Evolutionary conservation across 2,329 filamentous ascomycete genomes (phyloP).

Genomic region (Didymellaceae sp.): DNA sequence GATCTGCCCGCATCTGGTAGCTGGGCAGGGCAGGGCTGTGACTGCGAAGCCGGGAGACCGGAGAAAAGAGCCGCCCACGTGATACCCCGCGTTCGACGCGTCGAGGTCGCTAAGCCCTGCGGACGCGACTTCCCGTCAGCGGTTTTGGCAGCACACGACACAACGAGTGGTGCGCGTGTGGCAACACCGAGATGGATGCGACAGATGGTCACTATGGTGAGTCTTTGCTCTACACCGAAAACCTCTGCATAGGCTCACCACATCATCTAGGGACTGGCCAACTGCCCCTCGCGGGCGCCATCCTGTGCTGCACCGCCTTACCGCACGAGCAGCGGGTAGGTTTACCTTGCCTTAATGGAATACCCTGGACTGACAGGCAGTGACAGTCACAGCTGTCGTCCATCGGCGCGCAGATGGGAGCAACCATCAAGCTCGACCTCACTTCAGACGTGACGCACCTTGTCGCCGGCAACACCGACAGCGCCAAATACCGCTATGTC

Average conservation of each 20-base stretch:
- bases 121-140: slow-evolving; percentile 12
- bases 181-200: slow-evolving; percentile 33
- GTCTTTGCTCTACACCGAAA: neutral
- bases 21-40: slow-evolving; percentile 6
- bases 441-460: slow-evolving; percentile 97
- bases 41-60: neutral
- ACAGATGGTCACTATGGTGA: slow-evolving; percentile 39
- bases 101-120: slow-evolving; percentile 3
- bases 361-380: slow-evolving; percentile 5
- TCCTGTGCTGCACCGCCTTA: slow-evolving; percentile 89
- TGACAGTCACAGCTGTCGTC: slow-evolving; percentile 62
- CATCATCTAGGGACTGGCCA: slow-evolving; percentile 37
- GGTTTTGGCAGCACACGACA: slow-evolving; percentile 26
- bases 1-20: slow-evolving; percentile 18
- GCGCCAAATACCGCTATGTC: slow-evolving; percentile 94
- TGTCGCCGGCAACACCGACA: slow-evolving; percentile 86
- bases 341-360: slow-evolving; percentile 1
- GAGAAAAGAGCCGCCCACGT: slow-evolving; percentile 1
- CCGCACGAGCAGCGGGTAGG: slow-evolving; percentile 76
- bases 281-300: slow-evolving; percentile 62
- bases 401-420: slow-evolving; percentile 81
- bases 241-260: slow-evolving; percentile 15
- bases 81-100: slow-evolving; percentile 16
- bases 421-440: slow-evolving; percentile 84
- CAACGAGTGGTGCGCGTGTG: slow-evolving; percentile 21